Conservation (phyloP, 1,139 yeast species). For the Geotrichum klebahnii region DNA sequence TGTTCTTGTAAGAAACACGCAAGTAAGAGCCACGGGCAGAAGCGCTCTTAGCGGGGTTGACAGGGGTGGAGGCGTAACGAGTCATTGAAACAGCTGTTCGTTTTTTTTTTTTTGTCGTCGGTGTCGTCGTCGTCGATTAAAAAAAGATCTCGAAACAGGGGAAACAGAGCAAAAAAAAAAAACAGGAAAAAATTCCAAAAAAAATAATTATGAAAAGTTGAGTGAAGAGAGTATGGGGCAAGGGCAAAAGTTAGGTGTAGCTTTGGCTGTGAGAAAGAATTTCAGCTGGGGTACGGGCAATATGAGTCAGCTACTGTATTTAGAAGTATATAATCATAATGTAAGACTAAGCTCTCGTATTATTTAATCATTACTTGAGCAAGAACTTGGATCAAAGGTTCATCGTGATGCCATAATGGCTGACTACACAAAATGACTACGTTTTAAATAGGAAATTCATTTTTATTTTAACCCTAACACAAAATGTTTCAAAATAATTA, state of each 20-base stretch:
- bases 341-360: too few relatives aligned
- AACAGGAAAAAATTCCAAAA: not conserved
- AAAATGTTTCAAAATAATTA: not conserved
- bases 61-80: conserved; percentile 98
- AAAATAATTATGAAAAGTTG: not conserved
- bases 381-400: not conserved
- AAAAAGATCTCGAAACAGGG: conserved; percentile 13
- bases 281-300: too few relatives aligned
- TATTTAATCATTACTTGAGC: too few relatives aligned
- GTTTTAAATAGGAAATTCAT: not conserved
- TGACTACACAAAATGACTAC: not conserved
- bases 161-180: conserved; percentile 10
- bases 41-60: conserved; percentile 99
- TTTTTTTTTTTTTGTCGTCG: conserved; percentile 27
- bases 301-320: too few relatives aligned
- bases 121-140: conserved; percentile 8
- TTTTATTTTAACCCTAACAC: not conserved
- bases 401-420: not conserved
- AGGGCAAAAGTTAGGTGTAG: not conserved
- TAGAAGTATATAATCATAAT: too few relatives aligned
- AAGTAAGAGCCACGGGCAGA: conserved; percentile 99
- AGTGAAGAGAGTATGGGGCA: not conserved
- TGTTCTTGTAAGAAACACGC: conserved; percentile 99
- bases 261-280: not conserved
- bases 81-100: too few relatives aligned